phyloP scores from a whole-genome alignment of 1,139 yeast genomes.

The Geotrichum armillariae region DNA sequence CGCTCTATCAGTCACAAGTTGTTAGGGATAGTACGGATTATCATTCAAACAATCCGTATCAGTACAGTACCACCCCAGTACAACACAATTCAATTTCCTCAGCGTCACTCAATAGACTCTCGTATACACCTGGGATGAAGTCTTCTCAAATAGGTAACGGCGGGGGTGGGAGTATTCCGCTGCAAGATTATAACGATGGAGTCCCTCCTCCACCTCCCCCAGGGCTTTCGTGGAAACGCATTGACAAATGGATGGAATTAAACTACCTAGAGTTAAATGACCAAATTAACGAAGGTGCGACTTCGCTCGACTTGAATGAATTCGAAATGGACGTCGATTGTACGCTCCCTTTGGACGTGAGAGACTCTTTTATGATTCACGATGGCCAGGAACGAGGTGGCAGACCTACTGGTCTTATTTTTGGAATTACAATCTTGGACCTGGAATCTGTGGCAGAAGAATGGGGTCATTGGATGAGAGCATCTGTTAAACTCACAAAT shows the following conservation, averaged over 20 bases:
- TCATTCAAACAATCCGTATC: slow-evolving; percentile 19
- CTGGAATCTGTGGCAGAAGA: slow-evolving; percentile 71
- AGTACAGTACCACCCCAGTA: slow-evolving; percentile 23
- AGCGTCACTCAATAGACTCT: slow-evolving; percentile 36
- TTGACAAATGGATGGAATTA: slow-evolving; percentile 71
- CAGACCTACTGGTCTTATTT: slow-evolving; percentile 69
- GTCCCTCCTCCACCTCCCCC: slow-evolving; percentile 74
- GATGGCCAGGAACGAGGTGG: slow-evolving; percentile 85
- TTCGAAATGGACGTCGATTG: slow-evolving; percentile 70
- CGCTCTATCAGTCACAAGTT: slow-evolving; percentile 12
- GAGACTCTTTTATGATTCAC: slow-evolving; percentile 72
- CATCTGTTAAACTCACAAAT: slow-evolving; percentile 45
- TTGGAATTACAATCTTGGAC: slow-evolving; percentile 70
- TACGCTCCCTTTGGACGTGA: slow-evolving; percentile 68
- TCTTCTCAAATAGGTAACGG: slow-evolving; percentile 39
- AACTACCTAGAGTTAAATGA: slow-evolving; percentile 81
- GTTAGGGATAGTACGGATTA: not conserved
- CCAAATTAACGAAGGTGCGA: slow-evolving; percentile 67
- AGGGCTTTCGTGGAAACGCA: slow-evolving; percentile 68
- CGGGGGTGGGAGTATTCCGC: slow-evolving; percentile 44
- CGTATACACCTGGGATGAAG: slow-evolving; percentile 42
- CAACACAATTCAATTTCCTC: slow-evolving; percentile 27
- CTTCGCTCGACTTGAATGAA: slow-evolving; percentile 73
- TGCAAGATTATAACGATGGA: slow-evolving; percentile 48
- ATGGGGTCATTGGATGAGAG: slow-evolving; percentile 70